Percentiles rank a stretch among this genome's conserved stretches.
Conservation (phyloP, 495 filamentous ascomycete species). For the Ramalina intermedia region DNA sequence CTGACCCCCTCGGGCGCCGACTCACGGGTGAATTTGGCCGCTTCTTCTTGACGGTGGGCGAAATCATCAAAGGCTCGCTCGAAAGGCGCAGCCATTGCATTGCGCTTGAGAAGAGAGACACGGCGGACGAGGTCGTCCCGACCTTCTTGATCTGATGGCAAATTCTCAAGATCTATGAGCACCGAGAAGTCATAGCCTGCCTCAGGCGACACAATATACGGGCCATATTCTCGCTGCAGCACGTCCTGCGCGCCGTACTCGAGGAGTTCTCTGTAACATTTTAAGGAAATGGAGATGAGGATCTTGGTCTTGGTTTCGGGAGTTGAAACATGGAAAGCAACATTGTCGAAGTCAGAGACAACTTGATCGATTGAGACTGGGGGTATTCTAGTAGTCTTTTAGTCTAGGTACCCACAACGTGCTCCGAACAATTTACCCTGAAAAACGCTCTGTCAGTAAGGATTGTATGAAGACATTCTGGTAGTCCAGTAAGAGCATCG, state of each 20-base stretch:
- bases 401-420: not conserved
- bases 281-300: conserved; percentile 79
- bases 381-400: conserved; percentile 44
- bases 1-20: conserved; percentile 75
- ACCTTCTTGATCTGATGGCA: conserved; percentile 67
- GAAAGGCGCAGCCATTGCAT: conserved; percentile 96
- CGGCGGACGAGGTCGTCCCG: conserved; percentile 73
- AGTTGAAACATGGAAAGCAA: conserved; percentile 94
- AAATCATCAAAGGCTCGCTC: conserved; percentile 92
- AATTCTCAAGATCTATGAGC: conserved; percentile 68
- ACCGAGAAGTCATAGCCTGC: conserved; percentile 90
- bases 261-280: conserved; percentile 85
- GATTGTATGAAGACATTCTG: conserved; percentile 96
- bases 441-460: conserved; percentile 87
- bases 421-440: conserved; percentile 44
- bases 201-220: conserved; percentile 78
- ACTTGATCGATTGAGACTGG: conserved; percentile 89
- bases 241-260: conserved; percentile 85
- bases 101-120: conserved; percentile 82
- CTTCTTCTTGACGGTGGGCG: conserved; percentile 67
- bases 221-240: conserved; percentile 84
- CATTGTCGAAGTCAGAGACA: conserved; percentile 94
- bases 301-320: conserved; percentile 87
- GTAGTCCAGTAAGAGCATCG: conserved; percentile 95
- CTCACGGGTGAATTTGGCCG: conserved; percentile 79